Evolutionary conservation across 2,329 filamentous ascomycete genomes (phyloP).

Genomic region (Alternaria conjuncta): DNA sequence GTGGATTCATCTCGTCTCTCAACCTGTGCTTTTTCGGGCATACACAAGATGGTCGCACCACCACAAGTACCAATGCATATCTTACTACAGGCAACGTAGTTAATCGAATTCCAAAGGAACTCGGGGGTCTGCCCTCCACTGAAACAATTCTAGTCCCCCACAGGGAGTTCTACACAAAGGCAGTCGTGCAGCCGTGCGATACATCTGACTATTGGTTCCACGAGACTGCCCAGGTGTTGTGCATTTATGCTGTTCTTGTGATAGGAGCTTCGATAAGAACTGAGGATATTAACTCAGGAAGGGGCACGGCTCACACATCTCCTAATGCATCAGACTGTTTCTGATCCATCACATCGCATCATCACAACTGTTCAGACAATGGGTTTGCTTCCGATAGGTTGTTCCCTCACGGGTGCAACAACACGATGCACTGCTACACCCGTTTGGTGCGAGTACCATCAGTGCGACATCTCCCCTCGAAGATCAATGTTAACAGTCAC

Average conservation of each 20-base stretch:
- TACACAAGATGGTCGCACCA: not conserved
- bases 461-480: not conserved
- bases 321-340: not conserved
- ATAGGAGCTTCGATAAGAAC: not conserved
- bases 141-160: not conserved
- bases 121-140: not conserved
- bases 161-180: not conserved
- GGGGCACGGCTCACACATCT: not conserved
- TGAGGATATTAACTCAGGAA: not conserved
- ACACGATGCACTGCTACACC: slow-evolving; percentile 4
- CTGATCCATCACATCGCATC: not conserved
- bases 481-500: not conserved
- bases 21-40: not conserved
- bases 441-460: slow-evolving; percentile 4
- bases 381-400: not conserved
- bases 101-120: too few species aligned
- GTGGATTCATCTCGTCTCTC: not conserved
- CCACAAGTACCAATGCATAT: not conserved
- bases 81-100: not conserved
- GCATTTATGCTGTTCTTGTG: not conserved
- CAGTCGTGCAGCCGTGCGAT: not conserved
- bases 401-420: not conserved
- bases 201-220: not conserved
- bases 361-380: not conserved
- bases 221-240: not conserved